These are phyloP conservation scores for Musa schizocarpa DNA, from an alignment of 176 grass and related monocot genomes.

Conservation along the genomic window DNA sequence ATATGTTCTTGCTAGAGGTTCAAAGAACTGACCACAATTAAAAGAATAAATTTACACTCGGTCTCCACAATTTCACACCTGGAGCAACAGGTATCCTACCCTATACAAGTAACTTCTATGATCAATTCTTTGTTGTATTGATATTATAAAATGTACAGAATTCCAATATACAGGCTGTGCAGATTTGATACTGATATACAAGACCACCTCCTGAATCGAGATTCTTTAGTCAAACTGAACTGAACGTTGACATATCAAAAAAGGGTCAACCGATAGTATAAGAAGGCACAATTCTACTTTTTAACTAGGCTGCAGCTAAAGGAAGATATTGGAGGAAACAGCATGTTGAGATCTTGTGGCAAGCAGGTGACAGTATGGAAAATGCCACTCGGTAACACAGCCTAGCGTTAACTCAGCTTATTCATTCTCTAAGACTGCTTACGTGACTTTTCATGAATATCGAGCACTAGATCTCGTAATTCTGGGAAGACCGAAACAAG, in stretches of 20 bases:
- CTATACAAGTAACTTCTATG: background rate
- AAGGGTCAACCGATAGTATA: background rate
- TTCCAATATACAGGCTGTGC: background rate
- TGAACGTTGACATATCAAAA: background rate
- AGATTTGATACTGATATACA: background rate
- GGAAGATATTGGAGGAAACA: background rate
- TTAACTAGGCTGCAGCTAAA: background rate
- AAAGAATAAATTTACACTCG: no score
- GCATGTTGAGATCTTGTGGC: background rate
- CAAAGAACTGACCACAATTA: no score
- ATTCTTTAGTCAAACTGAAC: background rate
- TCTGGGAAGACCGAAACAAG: slow-evolving; percentile 78
- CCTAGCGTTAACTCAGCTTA: background rate
- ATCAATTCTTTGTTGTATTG: background rate
- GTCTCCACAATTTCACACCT: background rate
- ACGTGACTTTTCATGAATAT: slow-evolving; percentile 69
- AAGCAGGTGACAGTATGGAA: background rate
- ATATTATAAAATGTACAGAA: background rate
- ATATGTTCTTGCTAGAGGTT: no score
- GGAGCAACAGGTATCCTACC: background rate
- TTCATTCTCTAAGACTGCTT: slow-evolving; percentile 25
- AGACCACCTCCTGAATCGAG: background rate
- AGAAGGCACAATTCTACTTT: background rate
- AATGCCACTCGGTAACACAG: no score
- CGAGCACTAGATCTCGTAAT: slow-evolving; percentile 49